phyloP scores from a whole-genome alignment of 2,329 filamentous ascomycete genomes.

The Paecilomyces dactylethromorphus region DNA sequence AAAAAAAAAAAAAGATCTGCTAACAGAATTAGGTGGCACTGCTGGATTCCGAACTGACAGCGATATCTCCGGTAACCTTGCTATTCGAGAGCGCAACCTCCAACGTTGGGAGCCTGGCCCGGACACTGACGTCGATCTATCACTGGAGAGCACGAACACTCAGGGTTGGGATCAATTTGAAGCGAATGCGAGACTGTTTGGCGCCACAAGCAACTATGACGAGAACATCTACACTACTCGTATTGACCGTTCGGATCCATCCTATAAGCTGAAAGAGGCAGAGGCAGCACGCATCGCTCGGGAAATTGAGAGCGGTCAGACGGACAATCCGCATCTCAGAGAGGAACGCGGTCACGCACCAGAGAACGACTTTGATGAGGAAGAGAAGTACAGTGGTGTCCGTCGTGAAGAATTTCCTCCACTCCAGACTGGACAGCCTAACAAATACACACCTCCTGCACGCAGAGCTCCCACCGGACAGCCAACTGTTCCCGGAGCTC shows the following conservation, averaged over 20 bases:
- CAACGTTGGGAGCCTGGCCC: slow-evolving; percentile 74
- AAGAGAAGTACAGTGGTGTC: slow-evolving; percentile 96
- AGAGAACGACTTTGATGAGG: slow-evolving; percentile 69
- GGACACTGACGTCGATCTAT: slow-evolving; percentile 58
- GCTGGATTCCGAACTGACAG: slow-evolving; percentile 75
- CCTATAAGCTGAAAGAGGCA: slow-evolving; percentile 70
- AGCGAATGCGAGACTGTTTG: slow-evolving; percentile 80
- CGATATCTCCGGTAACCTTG: slow-evolving; percentile 72
- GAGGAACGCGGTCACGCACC: slow-evolving; percentile 75
- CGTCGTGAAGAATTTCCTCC: slow-evolving; percentile 65
- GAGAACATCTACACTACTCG: slow-evolving; percentile 91
- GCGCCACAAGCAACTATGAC: slow-evolving; percentile 82
- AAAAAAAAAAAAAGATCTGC: background rate
- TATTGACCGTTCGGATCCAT: slow-evolving; percentile 77
- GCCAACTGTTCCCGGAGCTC: slow-evolving; percentile 67
- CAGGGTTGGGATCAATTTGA: slow-evolving; percentile 88
- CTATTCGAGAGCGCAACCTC: slow-evolving; percentile 65
- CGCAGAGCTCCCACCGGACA: slow-evolving; percentile 71
- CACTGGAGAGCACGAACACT: slow-evolving; percentile 57
- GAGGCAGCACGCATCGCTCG: slow-evolving; percentile 76
- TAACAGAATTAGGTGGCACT: slow-evolving; percentile 49
- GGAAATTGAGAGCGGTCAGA: slow-evolving; percentile 74
- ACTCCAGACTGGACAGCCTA: slow-evolving; percentile 53
- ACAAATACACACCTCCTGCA: slow-evolving; percentile 87
- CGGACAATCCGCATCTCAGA: slow-evolving; percentile 74